Base-by-base conservation (phyloP, 2,329 filamentous ascomycete genomes). In the Cordyceps tenuipes region DNA sequence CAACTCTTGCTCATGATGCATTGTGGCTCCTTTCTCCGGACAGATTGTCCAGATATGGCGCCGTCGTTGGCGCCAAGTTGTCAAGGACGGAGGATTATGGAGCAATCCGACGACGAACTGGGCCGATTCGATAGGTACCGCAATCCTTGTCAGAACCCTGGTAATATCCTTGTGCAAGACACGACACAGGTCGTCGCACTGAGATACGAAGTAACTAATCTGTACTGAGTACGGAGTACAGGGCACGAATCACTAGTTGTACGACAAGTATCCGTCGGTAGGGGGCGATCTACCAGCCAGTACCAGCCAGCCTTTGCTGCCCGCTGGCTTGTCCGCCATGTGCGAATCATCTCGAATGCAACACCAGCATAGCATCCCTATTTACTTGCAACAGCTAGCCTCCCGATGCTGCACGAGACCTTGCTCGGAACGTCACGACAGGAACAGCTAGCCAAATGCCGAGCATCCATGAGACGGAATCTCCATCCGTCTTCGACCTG, bases 391-490 rank as follows among this genome's bases (percentile, higher is more conserved):
- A 39, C 48, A 46, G 39, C 39, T 59, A 59, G 47, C 29, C 9
- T n/a, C 44, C 56, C 47, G 56, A 59, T 59, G 48, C 47, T 59
- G 48, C 48, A 59, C 47, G 56, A 58, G 47, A 50, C 56, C 9
- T 41, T 29, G 19, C 9, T 26, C 36, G 54, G 3, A 19, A n/a
- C 47, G 12, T 44, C 23, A 36, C 17, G 39, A 39, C 56, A 59
- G 56, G 56, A 52, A 59, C 56, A 59, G 39, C 48, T 58, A 49
- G 44, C 53, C 41, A 58, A 41, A 58, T 44, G 56, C 56, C 47
- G 56, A 19, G 47, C 34, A 43, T 52, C 52, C 48, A 59, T 59
- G 26, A 58, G 56, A 58, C 56, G 56, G 56, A 31, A 48, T 29
- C 34, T 31, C 44, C 44, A 34, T 29, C 47, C 47, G 19, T 44